Base-by-base conservation (phyloP, 2,329 filamentous ascomycete species). In the Diplodia corticola region DNA sequence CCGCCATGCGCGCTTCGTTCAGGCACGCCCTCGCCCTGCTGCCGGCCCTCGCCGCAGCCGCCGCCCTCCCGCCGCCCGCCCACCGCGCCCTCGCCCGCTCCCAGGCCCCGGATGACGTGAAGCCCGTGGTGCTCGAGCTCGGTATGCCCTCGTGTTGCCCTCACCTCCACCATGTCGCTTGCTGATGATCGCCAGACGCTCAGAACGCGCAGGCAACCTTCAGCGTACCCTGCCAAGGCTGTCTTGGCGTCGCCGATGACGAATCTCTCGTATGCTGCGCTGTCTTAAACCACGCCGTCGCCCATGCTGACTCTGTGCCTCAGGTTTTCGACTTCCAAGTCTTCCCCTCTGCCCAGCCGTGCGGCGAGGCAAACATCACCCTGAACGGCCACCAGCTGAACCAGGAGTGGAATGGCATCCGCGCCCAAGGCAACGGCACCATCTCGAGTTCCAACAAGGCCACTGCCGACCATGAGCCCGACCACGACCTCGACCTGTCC, bases 311-410 rank as follows among this genome's bases (percentile, higher is more conserved):
- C 73, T 28, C 67, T 63, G 6, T 63, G 35, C 35, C 68, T 68
- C 70, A 82, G 80, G 72, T 77, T 63, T 74, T 82, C 68, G 78
- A 76, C 68, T 76, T 82, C 67, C 74, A 74, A 69, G 76, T 78
- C 65, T 74, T 78, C 67, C 70, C 77, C 13, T 71, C 76, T 64
- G 72, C 76, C 53, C 67, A 78, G 65, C 70, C 76, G 55, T 80
- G 78, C 71, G 75, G 75, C n/a, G 69, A 74, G 64, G 75, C 76
- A 46, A 80, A 81, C 74, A 71, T 82, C 68, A 77, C 77, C 17
- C 69, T 82, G 67, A 81, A 82, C 70, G 78, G 76, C 65, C 68
- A 77, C 26, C 70, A 73, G 64, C 73, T 80, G 30, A 72, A 73
- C 35, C 75, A 78, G 67, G 70, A 77, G 70, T 79, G 76, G 76